Evolutionary conservation across 768 basidiomycete species (phyloP), one percentile per base, ranked within the genome.

Genomic region (Boletus edulis): DNA sequence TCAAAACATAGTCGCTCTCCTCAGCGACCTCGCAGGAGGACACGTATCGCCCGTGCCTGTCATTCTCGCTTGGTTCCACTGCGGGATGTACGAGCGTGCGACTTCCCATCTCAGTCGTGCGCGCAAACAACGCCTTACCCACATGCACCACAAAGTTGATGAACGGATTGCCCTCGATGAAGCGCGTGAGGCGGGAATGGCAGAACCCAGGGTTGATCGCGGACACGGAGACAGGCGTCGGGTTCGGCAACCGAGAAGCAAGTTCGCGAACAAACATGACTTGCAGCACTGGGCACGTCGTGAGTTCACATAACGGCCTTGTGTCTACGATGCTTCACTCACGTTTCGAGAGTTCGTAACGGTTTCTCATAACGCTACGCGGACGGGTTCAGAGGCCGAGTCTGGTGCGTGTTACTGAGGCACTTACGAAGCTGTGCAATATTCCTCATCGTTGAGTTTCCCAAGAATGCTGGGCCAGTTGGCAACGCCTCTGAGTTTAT

Each of bases 211-310:
- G 75, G 46, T 71, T 65, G 48, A 71, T 61, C 37, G 68, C 62
- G 11, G 64, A 64, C 44, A 73, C 62, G 4, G 69, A 61, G 32
- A 77, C 55, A 1, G 71, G 64, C 3, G 61, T 58, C 31, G 63
- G 53, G 10, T 56, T 42, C 8, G 68, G 64, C 14, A 74, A 60
- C 35, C 68, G 74, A 13, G 65, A 66, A 4, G 64, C 66, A 5
- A 77, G 65, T 44, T 74, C 72, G 18, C 69, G 68, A 9, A 66
- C 57, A 52, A 76, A 74, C 63, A 75, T 66, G 38, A 75, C 51
- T 47, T 63, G 60, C n/a, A 76, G 57, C 2, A 73, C 70, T 76
- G 7, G 34, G 0, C 13, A 35, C 14, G 34, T 35, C 34, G 34
- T 51, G 0, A 44, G 29, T 51, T n/a, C 20, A 20, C 31, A 41